phyloP scores from a whole-genome alignment of 495 filamentous ascomycete genomes.

The Daldinia decipiens region DNA sequence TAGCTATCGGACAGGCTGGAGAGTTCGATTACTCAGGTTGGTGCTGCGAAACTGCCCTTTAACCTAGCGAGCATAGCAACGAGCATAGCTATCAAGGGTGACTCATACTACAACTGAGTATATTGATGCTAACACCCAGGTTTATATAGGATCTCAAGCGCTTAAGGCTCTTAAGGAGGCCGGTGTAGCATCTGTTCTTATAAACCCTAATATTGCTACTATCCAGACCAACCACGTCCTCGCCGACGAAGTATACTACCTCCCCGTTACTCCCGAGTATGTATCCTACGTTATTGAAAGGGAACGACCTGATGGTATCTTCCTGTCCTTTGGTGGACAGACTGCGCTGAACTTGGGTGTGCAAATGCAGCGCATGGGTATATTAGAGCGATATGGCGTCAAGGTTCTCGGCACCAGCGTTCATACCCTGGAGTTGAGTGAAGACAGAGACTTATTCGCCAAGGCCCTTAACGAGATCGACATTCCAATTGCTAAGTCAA shows the following conservation, averaged over 20 bases:
- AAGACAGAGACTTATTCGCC: slow-evolving; percentile 95
- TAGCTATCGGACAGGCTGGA: slow-evolving; percentile 97
- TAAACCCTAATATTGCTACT: slow-evolving; percentile 99
- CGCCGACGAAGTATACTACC: slow-evolving; percentile 98
- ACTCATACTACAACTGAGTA: slow-evolving; percentile 42
- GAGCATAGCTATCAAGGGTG: slow-evolving; percentile 37
- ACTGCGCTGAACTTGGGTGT: slow-evolving; percentile 96
- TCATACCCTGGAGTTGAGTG: slow-evolving; percentile 91
- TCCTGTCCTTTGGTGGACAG: slow-evolving; percentile 96
- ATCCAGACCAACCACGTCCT: slow-evolving; percentile 97
- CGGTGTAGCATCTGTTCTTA: slow-evolving; percentile 92
- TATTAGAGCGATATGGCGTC: slow-evolving; percentile 94
- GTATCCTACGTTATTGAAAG: slow-evolving; percentile 96
- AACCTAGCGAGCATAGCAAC: slow-evolving; percentile 13
- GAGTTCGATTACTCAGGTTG: slow-evolving; percentile 98
- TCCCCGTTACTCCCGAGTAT: slow-evolving; percentile 95
- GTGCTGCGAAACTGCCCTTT: slow-evolving; percentile 50
- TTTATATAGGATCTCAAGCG: slow-evolving; percentile 81
- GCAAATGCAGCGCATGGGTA: slow-evolving; percentile 94
- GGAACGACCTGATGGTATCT: slow-evolving; percentile 95
- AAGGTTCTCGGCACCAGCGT: slow-evolving; percentile 94
- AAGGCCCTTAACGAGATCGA: slow-evolving; percentile 90
- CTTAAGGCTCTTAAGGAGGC: slow-evolving; percentile 98
- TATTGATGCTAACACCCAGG: slow-evolving; percentile 21
- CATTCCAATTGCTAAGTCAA: slow-evolving; percentile 95